Conservation (phyloP, 2,329 filamentous ascomycete genomes). For the Epichloe glyceriae region DNA sequence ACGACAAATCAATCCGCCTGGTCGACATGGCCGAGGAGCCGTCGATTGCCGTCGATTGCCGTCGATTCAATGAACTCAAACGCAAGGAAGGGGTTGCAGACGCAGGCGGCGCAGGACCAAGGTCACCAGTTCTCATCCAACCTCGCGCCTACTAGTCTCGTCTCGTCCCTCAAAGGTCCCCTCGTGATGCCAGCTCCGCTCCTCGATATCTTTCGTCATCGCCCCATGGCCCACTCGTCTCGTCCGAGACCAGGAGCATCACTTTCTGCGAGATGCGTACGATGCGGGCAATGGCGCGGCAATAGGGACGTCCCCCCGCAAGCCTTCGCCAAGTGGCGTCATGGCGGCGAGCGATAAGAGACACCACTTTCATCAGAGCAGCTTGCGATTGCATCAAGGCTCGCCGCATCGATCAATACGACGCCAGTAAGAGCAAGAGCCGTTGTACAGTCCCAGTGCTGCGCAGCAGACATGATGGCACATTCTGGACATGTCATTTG, state of each 20-base stretch:
- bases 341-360: no score
- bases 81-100: no score
- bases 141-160: background rate
- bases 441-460: background rate
- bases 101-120: no score
- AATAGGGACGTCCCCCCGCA: background rate
- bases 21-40: no score
- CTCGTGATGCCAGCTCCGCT: background rate
- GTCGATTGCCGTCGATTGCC: no score
- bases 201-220: conserved; percentile 4
- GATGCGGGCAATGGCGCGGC: background rate
- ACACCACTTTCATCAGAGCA: no score
- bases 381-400: no score
- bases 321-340: no score
- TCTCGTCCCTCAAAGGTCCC: background rate
- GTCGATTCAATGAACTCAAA: no score
- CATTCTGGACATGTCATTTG: background rate
- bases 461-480: background rate
- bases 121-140: background rate
- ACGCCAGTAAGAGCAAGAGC: background rate
- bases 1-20: no score
- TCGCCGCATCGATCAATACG: background rate
- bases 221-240: no score
- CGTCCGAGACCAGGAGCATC: background rate
- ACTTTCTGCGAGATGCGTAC: background rate